Percentiles rank a stretch among this genome's conserved stretches.
Evolutionary conservation across 2,329 filamentous ascomycete species (phyloP).

Genomic region (Phialophora verrucosa): DNA sequence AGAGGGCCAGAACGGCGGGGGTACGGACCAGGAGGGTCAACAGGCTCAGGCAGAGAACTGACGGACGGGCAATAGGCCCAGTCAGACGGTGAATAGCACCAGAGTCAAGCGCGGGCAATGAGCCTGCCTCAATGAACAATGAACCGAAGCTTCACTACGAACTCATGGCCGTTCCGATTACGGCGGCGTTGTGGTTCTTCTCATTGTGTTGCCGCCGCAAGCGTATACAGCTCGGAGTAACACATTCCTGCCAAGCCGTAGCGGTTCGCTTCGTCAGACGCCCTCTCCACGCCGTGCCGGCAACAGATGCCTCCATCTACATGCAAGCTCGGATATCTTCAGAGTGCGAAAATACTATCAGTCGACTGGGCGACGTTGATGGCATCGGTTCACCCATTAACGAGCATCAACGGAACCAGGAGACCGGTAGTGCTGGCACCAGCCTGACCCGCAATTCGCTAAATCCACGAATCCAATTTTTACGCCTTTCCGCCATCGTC

Average conservation of each 20-base stretch:
- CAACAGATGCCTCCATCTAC: slow-evolving; percentile 32
- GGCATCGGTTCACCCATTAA: slow-evolving; percentile 26
- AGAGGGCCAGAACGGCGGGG: slow-evolving; percentile 35
- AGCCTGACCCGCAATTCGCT: slow-evolving; percentile 24
- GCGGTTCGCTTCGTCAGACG: slow-evolving; percentile 27
- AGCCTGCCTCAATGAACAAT: slow-evolving; percentile 7
- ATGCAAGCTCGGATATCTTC: slow-evolving; percentile 33
- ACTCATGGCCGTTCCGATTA: neutral
- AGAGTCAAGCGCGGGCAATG: neutral
- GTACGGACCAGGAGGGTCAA: slow-evolving; percentile 2
- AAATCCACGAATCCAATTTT: slow-evolving; percentile 37
- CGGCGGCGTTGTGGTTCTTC: neutral
- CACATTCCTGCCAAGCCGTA: slow-evolving; percentile 26
- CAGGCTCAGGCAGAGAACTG: slow-evolving; percentile 18
- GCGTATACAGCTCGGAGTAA: neutral
- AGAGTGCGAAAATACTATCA: slow-evolving; percentile 32
- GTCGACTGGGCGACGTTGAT: slow-evolving; percentile 36
- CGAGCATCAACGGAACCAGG: slow-evolving; percentile 33
- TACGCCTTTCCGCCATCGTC: slow-evolving; percentile 34
- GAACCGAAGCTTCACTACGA: neutral
- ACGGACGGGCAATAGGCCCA: neutral
- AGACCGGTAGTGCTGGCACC: slow-evolving; percentile 23
- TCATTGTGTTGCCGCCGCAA: neutral
- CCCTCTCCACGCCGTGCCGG: slow-evolving; percentile 22
- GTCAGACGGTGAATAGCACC: slow-evolving; percentile 4